Percentiles rank a stretch among this genome's conserved stretches.
phyloP scores from a whole-genome alignment of 345 rosid species.

The Adansonia digitata region DNA sequence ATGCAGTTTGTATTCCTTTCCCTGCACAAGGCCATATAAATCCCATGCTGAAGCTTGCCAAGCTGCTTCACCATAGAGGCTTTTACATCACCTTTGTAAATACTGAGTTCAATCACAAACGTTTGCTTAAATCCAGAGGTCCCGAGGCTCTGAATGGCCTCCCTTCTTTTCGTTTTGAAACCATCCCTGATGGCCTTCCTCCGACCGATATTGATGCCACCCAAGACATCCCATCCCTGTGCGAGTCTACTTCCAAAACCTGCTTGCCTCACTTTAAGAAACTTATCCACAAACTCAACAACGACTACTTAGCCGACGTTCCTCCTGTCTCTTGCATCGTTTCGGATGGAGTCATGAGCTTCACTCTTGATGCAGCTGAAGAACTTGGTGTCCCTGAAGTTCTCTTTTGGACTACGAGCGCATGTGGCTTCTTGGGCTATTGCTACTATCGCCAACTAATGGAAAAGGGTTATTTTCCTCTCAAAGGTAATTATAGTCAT shows the following conservation, averaged over 20 bases:
- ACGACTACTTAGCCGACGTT: background rate
- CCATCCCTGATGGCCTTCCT: background rate
- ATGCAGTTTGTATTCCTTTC: slow-evolving; percentile 18
- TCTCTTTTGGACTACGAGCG: slow-evolving; percentile 38
- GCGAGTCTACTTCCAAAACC: slow-evolving; percentile 24
- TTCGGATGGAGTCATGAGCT: slow-evolving; percentile 36
- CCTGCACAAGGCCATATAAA: slow-evolving; percentile 45
- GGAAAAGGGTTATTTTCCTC: slow-evolving; percentile 34
- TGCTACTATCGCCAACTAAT: slow-evolving; percentile 18
- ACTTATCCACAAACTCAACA: slow-evolving; percentile 27
- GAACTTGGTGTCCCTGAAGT: slow-evolving; percentile 35
- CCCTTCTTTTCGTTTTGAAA: background rate
- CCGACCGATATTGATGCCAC: slow-evolving; percentile 15
- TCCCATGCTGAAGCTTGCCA: slow-evolving; percentile 44
- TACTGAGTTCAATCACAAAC: slow-evolving; percentile 7
- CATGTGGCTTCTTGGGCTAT: slow-evolving; percentile 29
- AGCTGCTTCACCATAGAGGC: slow-evolving; percentile 39
- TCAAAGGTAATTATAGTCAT: slow-evolving; percentile 27
- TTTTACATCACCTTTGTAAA: slow-evolving; percentile 50
- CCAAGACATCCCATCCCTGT: slow-evolving; percentile 36
- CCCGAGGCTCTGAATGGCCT: background rate
- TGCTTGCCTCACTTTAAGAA: slow-evolving; percentile 31
- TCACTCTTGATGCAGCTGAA: slow-evolving; percentile 34
- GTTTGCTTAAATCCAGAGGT: background rate
- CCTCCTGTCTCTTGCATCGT: slow-evolving; percentile 30